phyloP scores from a whole-genome alignment of 106 monocot genomes.

The Platanthera guangdongensis region DNA sequence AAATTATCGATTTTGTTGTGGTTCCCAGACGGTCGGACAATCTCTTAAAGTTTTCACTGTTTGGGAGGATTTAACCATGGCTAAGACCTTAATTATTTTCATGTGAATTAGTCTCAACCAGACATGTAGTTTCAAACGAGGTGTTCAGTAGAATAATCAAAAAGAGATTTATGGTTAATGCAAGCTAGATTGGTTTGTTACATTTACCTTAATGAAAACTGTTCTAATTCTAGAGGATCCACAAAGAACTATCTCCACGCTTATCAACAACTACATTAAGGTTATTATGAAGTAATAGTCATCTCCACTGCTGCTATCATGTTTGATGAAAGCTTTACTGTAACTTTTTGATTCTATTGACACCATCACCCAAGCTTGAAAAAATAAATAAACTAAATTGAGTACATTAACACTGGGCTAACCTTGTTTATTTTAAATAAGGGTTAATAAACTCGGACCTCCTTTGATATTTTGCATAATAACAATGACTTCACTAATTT shows the following conservation, averaged over 20 bases:
- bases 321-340: background rate
- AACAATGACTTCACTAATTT: too few relatives aligned
- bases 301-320: background rate
- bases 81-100: too few relatives aligned
- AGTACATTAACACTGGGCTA: background rate
- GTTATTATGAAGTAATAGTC: background rate
- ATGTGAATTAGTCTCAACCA: too few relatives aligned
- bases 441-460: too few relatives aligned
- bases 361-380: background rate
- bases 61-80: too few relatives aligned
- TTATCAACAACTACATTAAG: background rate
- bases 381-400: background rate
- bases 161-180: background rate
- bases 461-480: too few relatives aligned
- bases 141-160: background rate
- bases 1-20: too few relatives aligned
- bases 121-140: background rate
- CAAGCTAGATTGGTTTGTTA: background rate
- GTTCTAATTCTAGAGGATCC: background rate
- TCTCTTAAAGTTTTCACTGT: too few relatives aligned
- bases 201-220: background rate
- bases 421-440: background rate
- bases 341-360: background rate
- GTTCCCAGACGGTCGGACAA: too few relatives aligned
- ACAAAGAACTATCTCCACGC: background rate